Evolutionary conservation across 768 basidiomycete genomes (phyloP).

Genomic region (Mycena galericulata): DNA sequence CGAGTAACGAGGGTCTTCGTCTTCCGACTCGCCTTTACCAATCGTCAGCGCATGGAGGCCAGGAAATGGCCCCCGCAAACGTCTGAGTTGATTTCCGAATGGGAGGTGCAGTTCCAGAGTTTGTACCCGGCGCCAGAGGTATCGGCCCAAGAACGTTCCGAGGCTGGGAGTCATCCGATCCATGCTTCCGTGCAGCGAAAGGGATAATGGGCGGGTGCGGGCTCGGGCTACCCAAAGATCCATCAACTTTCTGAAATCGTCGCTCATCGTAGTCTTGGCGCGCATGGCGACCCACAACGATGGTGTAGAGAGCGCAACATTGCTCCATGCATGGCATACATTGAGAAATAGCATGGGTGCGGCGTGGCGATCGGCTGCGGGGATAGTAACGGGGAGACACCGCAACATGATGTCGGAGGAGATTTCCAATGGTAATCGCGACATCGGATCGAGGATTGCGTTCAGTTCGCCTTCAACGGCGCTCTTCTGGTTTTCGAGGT

Average conservation of each 20-base stretch:
- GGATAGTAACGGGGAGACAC: background rate
- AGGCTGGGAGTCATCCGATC: background rate
- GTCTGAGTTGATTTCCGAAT: background rate
- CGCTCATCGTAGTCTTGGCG: background rate
- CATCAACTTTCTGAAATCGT: background rate
- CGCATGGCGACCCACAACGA: background rate
- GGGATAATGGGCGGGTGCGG: background rate
- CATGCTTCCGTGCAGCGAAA: background rate
- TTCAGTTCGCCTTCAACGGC: background rate
- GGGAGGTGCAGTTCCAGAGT: background rate
- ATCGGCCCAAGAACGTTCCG: background rate
- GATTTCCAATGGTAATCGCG: background rate
- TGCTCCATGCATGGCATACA: background rate
- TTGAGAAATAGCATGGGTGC: background rate
- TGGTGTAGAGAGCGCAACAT: background rate
- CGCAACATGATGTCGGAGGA: conserved; percentile 5
- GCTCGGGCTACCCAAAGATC: background rate
- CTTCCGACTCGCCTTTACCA: background rate
- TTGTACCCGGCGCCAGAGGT: background rate
- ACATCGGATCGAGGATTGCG: background rate
- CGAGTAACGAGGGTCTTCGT: background rate
- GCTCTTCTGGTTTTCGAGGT: background rate
- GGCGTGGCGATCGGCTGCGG: background rate
- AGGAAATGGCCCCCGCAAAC: background rate
- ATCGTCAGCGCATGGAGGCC: background rate